These are phyloP conservation scores for Saccharomyces pastorianus DNA, from an alignment of 1,139 yeast genomes.

Conservation along the genomic window DNA sequence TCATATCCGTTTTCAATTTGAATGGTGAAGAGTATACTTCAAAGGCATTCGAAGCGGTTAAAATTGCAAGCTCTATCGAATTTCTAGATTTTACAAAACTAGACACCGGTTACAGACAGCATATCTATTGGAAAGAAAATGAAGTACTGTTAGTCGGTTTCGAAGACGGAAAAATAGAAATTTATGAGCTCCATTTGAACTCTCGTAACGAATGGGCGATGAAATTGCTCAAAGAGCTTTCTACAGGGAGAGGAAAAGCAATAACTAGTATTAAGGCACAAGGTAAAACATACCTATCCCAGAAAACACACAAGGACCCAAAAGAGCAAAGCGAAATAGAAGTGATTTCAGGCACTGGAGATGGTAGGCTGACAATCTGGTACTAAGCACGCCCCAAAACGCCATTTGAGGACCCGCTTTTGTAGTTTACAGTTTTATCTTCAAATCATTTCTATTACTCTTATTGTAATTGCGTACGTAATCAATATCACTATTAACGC, in stretches of 20 bases:
- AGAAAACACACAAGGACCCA: conserved; percentile 2
- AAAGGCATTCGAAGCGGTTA: conserved; percentile 7
- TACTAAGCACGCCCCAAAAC: background rate
- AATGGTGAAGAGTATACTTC: conserved; percentile 44
- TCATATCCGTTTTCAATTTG: conserved; percentile 39
- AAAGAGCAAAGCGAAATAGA: background rate
- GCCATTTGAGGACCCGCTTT: background rate
- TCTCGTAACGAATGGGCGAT: conserved; percentile 21
- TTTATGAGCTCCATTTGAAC: conserved; percentile 29
- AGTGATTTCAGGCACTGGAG: background rate
- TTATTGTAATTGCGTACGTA: background rate
- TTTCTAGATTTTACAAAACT: conserved; percentile 25
- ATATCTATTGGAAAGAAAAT: conserved; percentile 34
- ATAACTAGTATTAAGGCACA: conserved; percentile 19
- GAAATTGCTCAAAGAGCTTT: conserved; percentile 13
- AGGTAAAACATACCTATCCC: conserved; percentile 13
- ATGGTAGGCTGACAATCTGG: background rate
- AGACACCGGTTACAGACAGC: conserved; percentile 26
- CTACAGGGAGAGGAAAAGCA: conserved; percentile 14
- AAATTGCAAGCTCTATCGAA: conserved; percentile 16
- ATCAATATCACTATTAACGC: background rate
- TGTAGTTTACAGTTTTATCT: background rate
- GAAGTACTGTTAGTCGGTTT: conserved; percentile 34
- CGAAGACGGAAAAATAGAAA: conserved; percentile 25
- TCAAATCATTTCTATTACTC: background rate